A percentile compares a stretch with the other conserved stretches of the same genome.
These are phyloP conservation scores for Epithele typhae DNA, from an alignment of 768 basidiomycete species.

Conservation along the genomic window DNA sequence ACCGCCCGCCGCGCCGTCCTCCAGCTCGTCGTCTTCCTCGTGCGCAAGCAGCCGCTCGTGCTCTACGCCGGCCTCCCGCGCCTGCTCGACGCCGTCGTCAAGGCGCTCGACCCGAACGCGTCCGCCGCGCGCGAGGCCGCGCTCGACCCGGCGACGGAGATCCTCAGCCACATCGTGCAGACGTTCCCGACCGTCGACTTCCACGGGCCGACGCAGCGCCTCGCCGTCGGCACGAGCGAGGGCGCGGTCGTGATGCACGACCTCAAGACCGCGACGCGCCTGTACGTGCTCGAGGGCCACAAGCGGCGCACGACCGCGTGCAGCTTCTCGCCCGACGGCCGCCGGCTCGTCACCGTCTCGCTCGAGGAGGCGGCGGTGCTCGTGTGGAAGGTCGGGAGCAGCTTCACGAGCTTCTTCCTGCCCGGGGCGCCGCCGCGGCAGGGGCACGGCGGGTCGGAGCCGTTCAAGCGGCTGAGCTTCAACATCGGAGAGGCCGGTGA, in stretches of 20 bases:
- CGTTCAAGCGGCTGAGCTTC: slow-evolving; percentile 86
- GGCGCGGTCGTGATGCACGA: slow-evolving; percentile 96
- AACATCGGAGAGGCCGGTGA: slow-evolving; percentile 80
- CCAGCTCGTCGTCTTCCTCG: slow-evolving; percentile 90
- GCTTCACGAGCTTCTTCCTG: slow-evolving; percentile 85
- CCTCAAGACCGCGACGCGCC: slow-evolving; percentile 88
- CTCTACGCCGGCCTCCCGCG: slow-evolving; percentile 80
- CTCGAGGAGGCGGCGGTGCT: slow-evolving; percentile 80
- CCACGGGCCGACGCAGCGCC: slow-evolving; percentile 78
- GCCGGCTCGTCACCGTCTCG: slow-evolving; percentile 82
- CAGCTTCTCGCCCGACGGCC: slow-evolving; percentile 91
- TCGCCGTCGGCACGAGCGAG: slow-evolving; percentile 92
- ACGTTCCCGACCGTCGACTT: slow-evolving; percentile 97
- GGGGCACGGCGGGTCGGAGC: slow-evolving; percentile 74
- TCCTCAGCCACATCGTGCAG: slow-evolving; percentile 90
- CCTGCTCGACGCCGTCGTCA: slow-evolving; percentile 92
- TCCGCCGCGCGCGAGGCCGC: slow-evolving; percentile 77
- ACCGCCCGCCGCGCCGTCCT: slow-evolving; percentile 84
- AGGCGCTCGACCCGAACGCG: slow-evolving; percentile 90
- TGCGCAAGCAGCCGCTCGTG: slow-evolving; percentile 88
- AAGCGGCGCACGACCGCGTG: slow-evolving; percentile 76
- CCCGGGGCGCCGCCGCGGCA: slow-evolving; percentile 90
- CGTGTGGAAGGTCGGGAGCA: slow-evolving; percentile 95
- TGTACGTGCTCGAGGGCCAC: slow-evolving; percentile 94
- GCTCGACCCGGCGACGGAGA: slow-evolving; percentile 88